Conservation (phyloP, 805 yeast species). For the Alloascoidea africana region DNA sequence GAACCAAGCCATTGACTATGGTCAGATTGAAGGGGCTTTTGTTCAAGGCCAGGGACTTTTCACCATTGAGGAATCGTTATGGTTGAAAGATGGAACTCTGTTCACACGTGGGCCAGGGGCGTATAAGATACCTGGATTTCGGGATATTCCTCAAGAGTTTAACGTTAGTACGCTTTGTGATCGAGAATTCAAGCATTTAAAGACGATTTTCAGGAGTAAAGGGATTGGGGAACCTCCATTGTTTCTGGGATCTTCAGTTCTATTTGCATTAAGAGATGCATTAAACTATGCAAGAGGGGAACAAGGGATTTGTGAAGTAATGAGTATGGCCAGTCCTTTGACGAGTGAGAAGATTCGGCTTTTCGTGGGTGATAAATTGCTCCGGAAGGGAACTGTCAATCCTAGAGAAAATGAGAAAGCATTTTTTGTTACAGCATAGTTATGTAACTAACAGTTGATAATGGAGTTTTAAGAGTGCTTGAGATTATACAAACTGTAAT, state of each 20-base stretch:
- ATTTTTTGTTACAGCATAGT: too few species aligned
- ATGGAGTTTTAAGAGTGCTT: too few species aligned
- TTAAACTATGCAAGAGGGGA: constrained; percentile 20
- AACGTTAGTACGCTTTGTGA: constrained; percentile 26
- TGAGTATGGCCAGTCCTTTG: constrained; percentile 23
- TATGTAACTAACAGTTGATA: too few species aligned
- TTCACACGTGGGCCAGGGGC: constrained; percentile 34
- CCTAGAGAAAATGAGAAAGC: too few species aligned
- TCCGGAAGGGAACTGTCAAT: too few species aligned
- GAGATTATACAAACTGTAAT: too few species aligned
- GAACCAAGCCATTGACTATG: constrained; percentile 33
- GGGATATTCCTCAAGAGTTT: constrained; percentile 30
- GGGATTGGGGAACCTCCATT: constrained; percentile 39
- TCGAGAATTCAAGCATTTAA: constrained; percentile 25
- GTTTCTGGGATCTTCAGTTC: constrained; percentile 25
- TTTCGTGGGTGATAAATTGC: constrained; percentile 22
- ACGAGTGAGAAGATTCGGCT: constrained; percentile 28
- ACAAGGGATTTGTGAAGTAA: constrained; percentile 6
- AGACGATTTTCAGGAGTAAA: constrained; percentile 27
- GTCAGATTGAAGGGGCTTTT: constrained; percentile 35
- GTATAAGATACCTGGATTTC: constrained; percentile 33
- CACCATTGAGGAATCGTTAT: constrained; percentile 31
- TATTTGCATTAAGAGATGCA: constrained; percentile 30
- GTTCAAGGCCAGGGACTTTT: constrained; percentile 34
- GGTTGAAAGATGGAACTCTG: constrained; percentile 26